A percentile compares a stretch with the other conserved stretches of the same genome.
These are phyloP conservation scores for Aspergillus sp. DNA, from an alignment of 2,329 filamentous ascomycete genomes.

Conservation along the genomic window DNA sequence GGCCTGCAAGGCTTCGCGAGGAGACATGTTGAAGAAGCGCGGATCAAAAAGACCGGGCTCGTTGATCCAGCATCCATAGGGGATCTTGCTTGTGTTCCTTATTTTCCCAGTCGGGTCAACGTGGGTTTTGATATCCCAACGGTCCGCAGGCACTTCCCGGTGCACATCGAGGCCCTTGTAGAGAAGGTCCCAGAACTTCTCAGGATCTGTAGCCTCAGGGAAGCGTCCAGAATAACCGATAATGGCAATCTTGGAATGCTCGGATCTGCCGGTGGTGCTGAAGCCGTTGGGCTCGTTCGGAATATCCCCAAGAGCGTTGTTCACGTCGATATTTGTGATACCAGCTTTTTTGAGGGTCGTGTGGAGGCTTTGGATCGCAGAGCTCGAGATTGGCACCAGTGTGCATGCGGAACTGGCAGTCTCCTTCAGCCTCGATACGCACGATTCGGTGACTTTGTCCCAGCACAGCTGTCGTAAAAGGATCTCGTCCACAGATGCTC, in stretches of 20 bases:
- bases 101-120: constrained; percentile 61
- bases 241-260: constrained; percentile 49
- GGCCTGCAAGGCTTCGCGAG: constrained; percentile 63
- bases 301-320: constrained; percentile 21
- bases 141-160: constrained; percentile 56
- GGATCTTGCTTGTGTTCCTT: constrained; percentile 65
- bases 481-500: constrained; percentile 31
- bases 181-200: constrained; percentile 63
- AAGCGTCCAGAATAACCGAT: constrained; percentile 71
- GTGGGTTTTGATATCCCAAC: constrained; percentile 62
- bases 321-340: constrained; percentile 19
- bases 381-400: constrained; percentile 25
- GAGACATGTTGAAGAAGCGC: constrained; percentile 72
- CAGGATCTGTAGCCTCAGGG: constrained; percentile 59
- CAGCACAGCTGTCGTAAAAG: constrained; percentile 34
- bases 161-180: constrained; percentile 64
- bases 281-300: constrained; percentile 11
- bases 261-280: constrained; percentile 25
- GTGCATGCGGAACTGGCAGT: constrained; percentile 11
- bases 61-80: constrained; percentile 64
- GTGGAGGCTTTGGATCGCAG: constrained; percentile 27
- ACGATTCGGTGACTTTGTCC: constrained; percentile 35
- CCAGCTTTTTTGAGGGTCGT: constrained; percentile 24
- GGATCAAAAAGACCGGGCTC: constrained; percentile 66
- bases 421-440: constrained; percentile 16